Evolutionary conservation across 768 basidiomycete genomes (phyloP), one percentile per base, ranked within the genome.

Genomic region (Pisolithus tinctorius): DNA sequence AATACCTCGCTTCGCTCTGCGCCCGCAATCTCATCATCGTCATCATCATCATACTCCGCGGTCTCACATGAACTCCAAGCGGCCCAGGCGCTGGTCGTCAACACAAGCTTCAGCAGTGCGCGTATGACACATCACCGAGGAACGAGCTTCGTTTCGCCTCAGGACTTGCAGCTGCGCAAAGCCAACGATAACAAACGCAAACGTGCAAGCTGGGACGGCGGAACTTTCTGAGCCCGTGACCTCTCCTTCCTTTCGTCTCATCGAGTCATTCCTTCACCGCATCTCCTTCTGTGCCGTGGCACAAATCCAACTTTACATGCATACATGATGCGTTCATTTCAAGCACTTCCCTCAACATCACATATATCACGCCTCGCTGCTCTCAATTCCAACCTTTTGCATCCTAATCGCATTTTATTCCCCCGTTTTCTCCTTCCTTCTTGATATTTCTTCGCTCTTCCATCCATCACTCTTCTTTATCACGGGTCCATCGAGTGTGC

Each of bases 201-300:
- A 68, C 69, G 78, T 54, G 75, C 76, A 36, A 81, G 79, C 55
- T 80, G 78, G 78, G 78, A 80, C 54, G 79, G 78, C 13, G 69
- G 68, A 17, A 62, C 61, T 20, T 68, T 67, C 34, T 71, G 46
- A 56, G 23, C 27, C 25, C 16, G 27, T 38, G 23, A 6, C 3
- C 44, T 41, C 23, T 8, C 30, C 9, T 36, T 42, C 37, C 45
- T 48, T 48, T 46, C 47, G 50, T 58, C 51, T 46, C 51, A 37
- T 48, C 46, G 27, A 20, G 20, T 49, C 26, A 52, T 36, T 56
- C 50, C 14, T 38, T 38, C 31, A 49, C n/a, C 38, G 30, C 37
- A 17, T 45, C 47, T 45, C 50, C 30, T 36, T 57, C 50, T 52
- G 50, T 46, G 42, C 37, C 25, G 6, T 17, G 13, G 23, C 40